phyloP scores from a whole-genome alignment of 306 rosid species.

The Cucurbita ficifolia region DNA sequence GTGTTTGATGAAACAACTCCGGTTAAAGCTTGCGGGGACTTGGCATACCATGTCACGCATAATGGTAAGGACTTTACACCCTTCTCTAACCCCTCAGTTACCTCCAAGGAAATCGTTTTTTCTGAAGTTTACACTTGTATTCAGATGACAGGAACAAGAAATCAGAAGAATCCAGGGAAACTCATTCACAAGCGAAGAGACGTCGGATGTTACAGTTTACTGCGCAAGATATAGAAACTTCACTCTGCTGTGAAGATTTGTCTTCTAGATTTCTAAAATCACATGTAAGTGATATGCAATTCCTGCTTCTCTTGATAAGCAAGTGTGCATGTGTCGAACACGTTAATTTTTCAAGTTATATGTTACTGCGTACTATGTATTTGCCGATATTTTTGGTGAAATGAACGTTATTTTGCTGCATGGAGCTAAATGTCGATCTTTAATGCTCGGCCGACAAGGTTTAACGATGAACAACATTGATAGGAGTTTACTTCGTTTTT shows the following conservation, averaged over 20 bases:
- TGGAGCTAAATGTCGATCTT: neutral
- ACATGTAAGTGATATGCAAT: slow-evolving; percentile 33
- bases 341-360: neutral
- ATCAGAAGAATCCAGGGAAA: slow-evolving; percentile 27
- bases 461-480: neutral
- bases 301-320: neutral
- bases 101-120: neutral
- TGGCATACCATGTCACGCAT: slow-evolving; percentile 32
- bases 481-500: neutral
- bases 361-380: neutral
- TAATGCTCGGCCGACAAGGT: neutral
- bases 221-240: slow-evolving; percentile 22
- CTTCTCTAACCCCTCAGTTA: neutral
- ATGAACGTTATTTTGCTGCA: neutral
- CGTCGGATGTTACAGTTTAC: slow-evolving; percentile 74
- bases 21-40: slow-evolving; percentile 68
- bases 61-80: slow-evolving; percentile 19
- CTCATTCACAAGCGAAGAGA: slow-evolving; percentile 59
- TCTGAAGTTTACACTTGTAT: neutral
- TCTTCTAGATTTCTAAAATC: slow-evolving; percentile 39
- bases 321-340: neutral
- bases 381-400: neutral
- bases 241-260: slow-evolving; percentile 25
- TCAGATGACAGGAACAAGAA: slow-evolving; percentile 38
- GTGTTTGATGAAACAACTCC: slow-evolving; percentile 83